A percentile compares a stretch with the other conserved stretches of the same genome.
Conservation (phyloP, 768 basidiomycete species). For the Calocybe indica region DNA sequence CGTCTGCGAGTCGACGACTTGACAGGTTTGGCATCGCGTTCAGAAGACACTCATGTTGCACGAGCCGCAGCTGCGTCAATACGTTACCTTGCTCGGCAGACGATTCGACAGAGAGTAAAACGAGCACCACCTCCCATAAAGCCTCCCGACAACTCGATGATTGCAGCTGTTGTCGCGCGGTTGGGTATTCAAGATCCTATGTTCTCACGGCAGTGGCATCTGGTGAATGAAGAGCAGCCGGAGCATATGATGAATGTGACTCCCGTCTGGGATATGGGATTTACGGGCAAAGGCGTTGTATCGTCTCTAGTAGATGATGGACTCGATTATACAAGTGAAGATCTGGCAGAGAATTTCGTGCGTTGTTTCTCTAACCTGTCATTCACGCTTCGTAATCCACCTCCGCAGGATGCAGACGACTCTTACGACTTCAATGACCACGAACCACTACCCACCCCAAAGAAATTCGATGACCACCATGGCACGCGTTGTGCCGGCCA, state of each 20-base stretch:
- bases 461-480: conserved; percentile 88
- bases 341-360: conserved; percentile 90
- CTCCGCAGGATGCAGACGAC: conserved; percentile 67
- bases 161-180: neutral
- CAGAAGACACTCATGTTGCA: conserved; percentile 31
- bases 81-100: conserved; percentile 56
- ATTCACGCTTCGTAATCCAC: conserved; percentile 26
- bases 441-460: conserved; percentile 77
- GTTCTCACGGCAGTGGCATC: conserved; percentile 86
- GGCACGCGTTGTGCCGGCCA: conserved; percentile 98
- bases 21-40: conserved; percentile 21
- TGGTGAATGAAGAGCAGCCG: conserved; percentile 80
- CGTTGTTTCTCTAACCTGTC: conserved; percentile 23
- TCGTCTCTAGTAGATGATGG: conserved; percentile 94
- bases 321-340: conserved; percentile 82
- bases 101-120: conserved; percentile 61
- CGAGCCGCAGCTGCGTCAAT: conserved; percentile 48
- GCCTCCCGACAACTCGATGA: neutral
- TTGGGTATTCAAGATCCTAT: conserved; percentile 65
- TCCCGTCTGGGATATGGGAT: conserved; percentile 83
- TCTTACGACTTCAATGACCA: conserved; percentile 98
- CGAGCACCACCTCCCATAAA: conserved; percentile 65
- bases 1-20: conserved; percentile 27
- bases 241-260: conserved; percentile 92
- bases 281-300: conserved; percentile 82